Conservation (phyloP, 2,329 filamentous ascomycete genomes). For the Fusarium mangiferae region DNA sequence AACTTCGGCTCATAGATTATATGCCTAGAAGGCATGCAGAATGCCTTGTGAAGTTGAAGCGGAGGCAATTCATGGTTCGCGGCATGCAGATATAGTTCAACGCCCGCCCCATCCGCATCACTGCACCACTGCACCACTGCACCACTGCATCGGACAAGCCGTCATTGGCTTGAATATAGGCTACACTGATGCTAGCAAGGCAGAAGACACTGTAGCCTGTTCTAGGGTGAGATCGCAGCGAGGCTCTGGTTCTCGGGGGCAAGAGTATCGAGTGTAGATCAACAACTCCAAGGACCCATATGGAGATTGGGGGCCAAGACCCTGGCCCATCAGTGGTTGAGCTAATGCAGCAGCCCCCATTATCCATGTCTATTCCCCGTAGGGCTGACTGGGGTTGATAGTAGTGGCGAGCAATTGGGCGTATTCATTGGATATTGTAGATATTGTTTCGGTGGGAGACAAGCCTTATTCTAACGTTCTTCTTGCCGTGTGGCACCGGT, state of each 20-base stretch:
- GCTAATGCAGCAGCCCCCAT: conserved; percentile 37
- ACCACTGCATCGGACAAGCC: conserved; percentile 14
- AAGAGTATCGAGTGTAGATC: conserved; percentile 32
- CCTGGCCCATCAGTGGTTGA: conserved; percentile 38
- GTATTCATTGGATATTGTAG: conserved; percentile 9
- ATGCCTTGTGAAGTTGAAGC: conserved; percentile 17
- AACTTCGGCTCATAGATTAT: background rate
- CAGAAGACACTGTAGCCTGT: conserved; percentile 42
- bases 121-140: conserved; percentile 3
- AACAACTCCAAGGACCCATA: conserved; percentile 25
- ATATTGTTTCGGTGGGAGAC: conserved; percentile 4
- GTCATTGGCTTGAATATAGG: conserved; percentile 38
- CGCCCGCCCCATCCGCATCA: background rate
- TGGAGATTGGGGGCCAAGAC: conserved; percentile 39
- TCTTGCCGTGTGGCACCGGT: conserved; percentile 8
- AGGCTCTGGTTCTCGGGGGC: conserved; percentile 31
- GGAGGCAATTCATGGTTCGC: background rate
- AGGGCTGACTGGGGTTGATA: conserved; percentile 39
- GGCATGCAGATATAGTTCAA: conserved; percentile 7
- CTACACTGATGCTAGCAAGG: conserved; percentile 37
- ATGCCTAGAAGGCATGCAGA: background rate
- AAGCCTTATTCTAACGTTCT: conserved; percentile 13
- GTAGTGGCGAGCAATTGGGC: conserved; percentile 28
- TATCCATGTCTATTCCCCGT: conserved; percentile 32
- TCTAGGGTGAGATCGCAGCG: conserved; percentile 33